phyloP scores from a whole-genome alignment of 805 yeast species.

The Candida easanensis region DNA sequence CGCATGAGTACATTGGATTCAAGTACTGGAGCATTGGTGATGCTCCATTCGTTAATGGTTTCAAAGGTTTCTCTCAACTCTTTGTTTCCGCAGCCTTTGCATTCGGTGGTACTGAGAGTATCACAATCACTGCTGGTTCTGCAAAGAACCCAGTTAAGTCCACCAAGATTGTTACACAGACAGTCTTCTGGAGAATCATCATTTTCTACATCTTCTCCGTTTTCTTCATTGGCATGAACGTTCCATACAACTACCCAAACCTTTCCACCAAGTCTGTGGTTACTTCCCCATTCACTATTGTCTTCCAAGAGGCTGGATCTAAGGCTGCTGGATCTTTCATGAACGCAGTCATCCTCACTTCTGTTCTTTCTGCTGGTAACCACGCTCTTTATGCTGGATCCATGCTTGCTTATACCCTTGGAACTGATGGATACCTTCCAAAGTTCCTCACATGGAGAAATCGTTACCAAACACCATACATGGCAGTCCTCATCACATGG shows the following conservation, averaged over 20 bases:
- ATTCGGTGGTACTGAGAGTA: conserved; percentile 57
- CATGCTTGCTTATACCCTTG: conserved; percentile 50
- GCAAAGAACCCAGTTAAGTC: conserved; percentile 51
- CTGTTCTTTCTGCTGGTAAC: conserved; percentile 47
- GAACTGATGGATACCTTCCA: conserved; percentile 51
- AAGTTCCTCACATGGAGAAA: conserved; percentile 40
- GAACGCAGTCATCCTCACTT: conserved; percentile 57
- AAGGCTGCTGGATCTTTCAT: conserved; percentile 57
- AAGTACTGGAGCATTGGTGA: conserved; percentile 53
- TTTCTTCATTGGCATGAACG: conserved; percentile 48
- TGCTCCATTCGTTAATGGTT: conserved; percentile 46
- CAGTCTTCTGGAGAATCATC: conserved; percentile 54
- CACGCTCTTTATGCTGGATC: conserved; percentile 55
- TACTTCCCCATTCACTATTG: conserved; percentile 65
- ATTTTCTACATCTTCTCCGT: conserved; percentile 47
- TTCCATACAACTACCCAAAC: conserved; percentile 47
- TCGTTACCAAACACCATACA: conserved; percentile 45
- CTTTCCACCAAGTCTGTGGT: conserved; percentile 55
- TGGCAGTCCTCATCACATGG: conserved; percentile 50
- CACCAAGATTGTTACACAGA: conserved; percentile 51
- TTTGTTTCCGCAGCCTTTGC: conserved; percentile 57
- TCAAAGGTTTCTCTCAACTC: conserved; percentile 49
- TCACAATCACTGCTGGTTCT: conserved; percentile 57
- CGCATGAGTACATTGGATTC: conserved; percentile 48
- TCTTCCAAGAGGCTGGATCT: conserved; percentile 62